These are phyloP conservation scores for Colletotrichum nymphaeae DNA, from an alignment of 2,329 filamentous ascomycete species.

Conservation along the genomic window DNA sequence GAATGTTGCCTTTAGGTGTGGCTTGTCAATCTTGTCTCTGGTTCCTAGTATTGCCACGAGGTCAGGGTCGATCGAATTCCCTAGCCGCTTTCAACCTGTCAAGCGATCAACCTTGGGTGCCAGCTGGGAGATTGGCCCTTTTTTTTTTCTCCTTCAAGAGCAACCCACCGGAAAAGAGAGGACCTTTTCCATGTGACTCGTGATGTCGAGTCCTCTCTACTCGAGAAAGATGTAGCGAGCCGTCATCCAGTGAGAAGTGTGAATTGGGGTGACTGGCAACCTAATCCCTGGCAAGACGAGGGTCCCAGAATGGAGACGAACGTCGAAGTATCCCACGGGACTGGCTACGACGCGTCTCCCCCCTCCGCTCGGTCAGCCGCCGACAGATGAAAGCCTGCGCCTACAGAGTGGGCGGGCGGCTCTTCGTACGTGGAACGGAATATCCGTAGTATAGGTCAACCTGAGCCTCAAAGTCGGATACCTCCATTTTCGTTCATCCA, in stretches of 20 bases:
- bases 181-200: background rate
- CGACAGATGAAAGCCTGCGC: conserved; percentile 7
- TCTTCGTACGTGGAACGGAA: background rate
- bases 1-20: conserved; percentile 16
- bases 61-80: background rate
- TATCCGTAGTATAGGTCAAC: background rate
- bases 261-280: background rate
- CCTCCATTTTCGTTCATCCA: background rate
- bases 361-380: conserved; percentile 21
- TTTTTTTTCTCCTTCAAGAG: background rate
- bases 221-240: background rate
- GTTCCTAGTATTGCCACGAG: conserved; percentile 22
- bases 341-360: conserved; percentile 1
- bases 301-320: background rate
- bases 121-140: background rate
- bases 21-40: conserved; percentile 16
- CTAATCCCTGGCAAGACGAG: conserved; percentile 2
- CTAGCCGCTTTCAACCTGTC: background rate
- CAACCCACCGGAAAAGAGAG: background rate
- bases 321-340: background rate
- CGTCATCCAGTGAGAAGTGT: background rate
- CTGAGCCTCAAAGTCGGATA: conserved; percentile 8
- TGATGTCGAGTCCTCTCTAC: background rate
- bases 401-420: background rate
- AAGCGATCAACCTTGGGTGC: background rate